Conservation (phyloP, 768 basidiomycete genomes). For the Psilocybe cubensis region DNA sequence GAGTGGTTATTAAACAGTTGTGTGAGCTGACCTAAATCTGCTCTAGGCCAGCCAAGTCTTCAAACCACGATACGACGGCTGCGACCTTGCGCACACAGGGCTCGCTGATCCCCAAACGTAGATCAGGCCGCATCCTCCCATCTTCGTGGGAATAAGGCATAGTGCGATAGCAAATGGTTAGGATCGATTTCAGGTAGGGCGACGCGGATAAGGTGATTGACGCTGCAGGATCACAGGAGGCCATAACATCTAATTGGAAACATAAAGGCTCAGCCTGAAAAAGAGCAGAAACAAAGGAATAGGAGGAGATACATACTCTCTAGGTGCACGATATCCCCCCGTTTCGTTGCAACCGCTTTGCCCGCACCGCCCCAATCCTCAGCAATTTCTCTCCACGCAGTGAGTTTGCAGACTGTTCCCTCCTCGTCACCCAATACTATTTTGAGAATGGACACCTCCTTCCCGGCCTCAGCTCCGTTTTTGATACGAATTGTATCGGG, state of each 20-base stretch:
- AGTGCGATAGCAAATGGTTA: slow-evolving; percentile 79
- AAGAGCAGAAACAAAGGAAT: neutral
- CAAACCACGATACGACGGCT: slow-evolving; percentile 70
- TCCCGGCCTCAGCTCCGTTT: slow-evolving; percentile 71
- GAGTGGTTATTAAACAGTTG: too few relatives aligned
- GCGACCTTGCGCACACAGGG: slow-evolving; percentile 70
- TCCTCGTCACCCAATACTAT: slow-evolving; percentile 77
- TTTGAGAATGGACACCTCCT: slow-evolving; percentile 67
- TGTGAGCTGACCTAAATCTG: neutral
- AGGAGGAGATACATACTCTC: slow-evolving; percentile 53
- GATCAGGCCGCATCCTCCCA: slow-evolving; percentile 65
- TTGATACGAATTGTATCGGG: slow-evolving; percentile 71
- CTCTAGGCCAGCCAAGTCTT: slow-evolving; percentile 66
- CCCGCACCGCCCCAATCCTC: slow-evolving; percentile 66
- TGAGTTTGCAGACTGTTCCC: slow-evolving; percentile 68
- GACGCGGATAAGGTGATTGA: slow-evolving; percentile 68
- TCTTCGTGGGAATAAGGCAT: slow-evolving; percentile 70
- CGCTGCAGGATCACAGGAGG: slow-evolving; percentile 44
- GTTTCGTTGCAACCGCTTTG: slow-evolving; percentile 48
- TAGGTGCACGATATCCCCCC: slow-evolving; percentile 74
- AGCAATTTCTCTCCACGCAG: slow-evolving; percentile 80
- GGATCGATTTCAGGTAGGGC: slow-evolving; percentile 59
- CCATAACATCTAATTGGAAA: slow-evolving; percentile 51
- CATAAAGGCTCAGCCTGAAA: neutral
- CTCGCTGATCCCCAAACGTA: slow-evolving; percentile 72